Conservation (phyloP, 495 filamentous ascomycete species). For the Annulohypoxylon moriforme region DNA sequence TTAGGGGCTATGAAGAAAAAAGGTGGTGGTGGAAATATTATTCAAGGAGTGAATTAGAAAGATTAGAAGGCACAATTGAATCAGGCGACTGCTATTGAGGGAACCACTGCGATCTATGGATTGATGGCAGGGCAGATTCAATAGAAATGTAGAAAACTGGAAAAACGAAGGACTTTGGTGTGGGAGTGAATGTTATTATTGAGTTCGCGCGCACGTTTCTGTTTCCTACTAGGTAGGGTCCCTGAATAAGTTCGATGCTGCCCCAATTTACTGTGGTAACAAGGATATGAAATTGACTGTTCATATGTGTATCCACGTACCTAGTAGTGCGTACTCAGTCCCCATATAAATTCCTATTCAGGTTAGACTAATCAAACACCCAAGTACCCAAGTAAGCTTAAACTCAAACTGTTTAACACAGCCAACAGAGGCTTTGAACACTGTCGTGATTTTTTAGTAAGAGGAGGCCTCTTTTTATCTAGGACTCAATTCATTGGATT, state of each 20-base stretch:
- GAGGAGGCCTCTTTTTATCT: neutral
- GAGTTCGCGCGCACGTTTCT: neutral
- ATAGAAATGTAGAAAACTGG: neutral
- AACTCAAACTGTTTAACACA: neutral
- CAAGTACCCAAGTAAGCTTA: neutral
- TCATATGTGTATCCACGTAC: neutral
- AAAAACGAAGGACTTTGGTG: conserved; percentile 1
- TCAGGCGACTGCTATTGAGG: neutral
- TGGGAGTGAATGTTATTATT: neutral
- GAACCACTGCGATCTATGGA: neutral
- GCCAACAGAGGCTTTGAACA: neutral
- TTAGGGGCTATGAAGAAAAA: neutral
- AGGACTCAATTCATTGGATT: neutral
- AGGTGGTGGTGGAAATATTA: neutral
- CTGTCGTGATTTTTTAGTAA: neutral
- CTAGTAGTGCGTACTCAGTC: neutral
- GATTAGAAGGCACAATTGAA: neutral
- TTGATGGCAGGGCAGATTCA: conserved; percentile 3
- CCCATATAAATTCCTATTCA: too few relatives aligned
- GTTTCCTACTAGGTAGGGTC: neutral
- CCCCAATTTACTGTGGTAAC: neutral
- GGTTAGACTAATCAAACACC: too few relatives aligned
- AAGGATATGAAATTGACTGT: neutral
- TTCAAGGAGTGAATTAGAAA: conserved; percentile 11
- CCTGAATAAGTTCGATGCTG: neutral